phyloP scores from a whole-genome alignment of 306 rosid species.

The Ziziphus jujuba region DNA sequence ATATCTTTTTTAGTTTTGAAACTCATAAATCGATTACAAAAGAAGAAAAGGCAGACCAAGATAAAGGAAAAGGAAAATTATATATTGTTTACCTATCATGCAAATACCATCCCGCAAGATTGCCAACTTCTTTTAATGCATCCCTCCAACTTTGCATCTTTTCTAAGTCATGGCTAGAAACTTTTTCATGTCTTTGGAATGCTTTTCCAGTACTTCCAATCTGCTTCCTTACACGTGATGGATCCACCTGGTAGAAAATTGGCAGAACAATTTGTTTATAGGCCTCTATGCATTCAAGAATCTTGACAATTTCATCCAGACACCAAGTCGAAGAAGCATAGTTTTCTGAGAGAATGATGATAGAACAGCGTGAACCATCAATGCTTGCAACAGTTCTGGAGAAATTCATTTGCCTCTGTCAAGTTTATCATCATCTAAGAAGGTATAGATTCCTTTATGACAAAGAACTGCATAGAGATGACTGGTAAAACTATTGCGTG shows the following conservation, averaged over 20 bases:
- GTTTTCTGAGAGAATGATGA: background rate
- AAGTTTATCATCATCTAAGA: background rate
- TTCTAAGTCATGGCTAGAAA: background rate
- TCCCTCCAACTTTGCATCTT: background rate
- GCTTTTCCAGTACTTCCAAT: background rate
- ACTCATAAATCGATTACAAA: too few species aligned
- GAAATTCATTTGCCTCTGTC: background rate
- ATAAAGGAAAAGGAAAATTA: too few species aligned
- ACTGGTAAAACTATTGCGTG: background rate
- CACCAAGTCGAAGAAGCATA: conserved; percentile 17
- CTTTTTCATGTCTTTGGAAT: background rate
- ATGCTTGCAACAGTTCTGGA: background rate
- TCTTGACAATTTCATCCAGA: background rate
- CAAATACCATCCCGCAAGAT: too few species aligned
- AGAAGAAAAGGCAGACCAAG: too few species aligned
- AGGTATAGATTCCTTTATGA: background rate
- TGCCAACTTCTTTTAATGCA: background rate
- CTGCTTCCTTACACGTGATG: background rate
- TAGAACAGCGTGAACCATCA: background rate
- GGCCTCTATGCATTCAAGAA: background rate
- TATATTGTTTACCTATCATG: too few species aligned
- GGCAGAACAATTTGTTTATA: background rate
- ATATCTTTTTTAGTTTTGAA: too few species aligned
- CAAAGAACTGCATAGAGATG: background rate
- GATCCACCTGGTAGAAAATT: conserved; percentile 7